A percentile compares a stretch with the other conserved stretches of the same genome.
Evolutionary conservation across 2,329 filamentous ascomycete genomes (phyloP).

Genomic region (Ophiosphaerella herpotricha): DNA sequence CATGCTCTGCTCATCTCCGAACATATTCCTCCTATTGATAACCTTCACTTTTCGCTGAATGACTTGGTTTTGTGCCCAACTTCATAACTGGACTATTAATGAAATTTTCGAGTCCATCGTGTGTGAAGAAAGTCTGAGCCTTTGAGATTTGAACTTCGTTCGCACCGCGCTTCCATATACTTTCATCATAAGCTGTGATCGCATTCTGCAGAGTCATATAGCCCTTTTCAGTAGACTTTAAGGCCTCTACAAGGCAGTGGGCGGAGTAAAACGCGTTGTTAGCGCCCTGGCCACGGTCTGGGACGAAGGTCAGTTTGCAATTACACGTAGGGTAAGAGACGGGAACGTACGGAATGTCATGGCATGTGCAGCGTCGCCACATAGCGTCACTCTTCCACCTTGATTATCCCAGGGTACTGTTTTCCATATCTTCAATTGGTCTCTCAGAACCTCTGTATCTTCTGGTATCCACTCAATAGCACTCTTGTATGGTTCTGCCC

Average conservation of each 20-base stretch:
- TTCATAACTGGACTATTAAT: slow-evolving; percentile 36
- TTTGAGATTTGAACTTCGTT: slow-evolving; percentile 42
- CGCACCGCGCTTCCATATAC: slow-evolving; percentile 31
- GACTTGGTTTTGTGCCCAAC: slow-evolving; percentile 35
- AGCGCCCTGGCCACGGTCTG: slow-evolving; percentile 45
- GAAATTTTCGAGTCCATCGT: slow-evolving; percentile 37
- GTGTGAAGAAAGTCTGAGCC: slow-evolving; percentile 37
- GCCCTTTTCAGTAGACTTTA: slow-evolving; percentile 21
- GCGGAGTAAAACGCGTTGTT: slow-evolving; percentile 46
- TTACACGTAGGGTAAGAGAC: not conserved
- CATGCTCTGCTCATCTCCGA: not conserved
- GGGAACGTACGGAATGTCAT: slow-evolving; percentile 44
- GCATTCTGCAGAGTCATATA: slow-evolving; percentile 16
- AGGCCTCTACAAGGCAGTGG: slow-evolving; percentile 30
- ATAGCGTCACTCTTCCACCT: slow-evolving; percentile 40
- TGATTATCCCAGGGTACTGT: slow-evolving; percentile 41
- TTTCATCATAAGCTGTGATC: slow-evolving; percentile 32
- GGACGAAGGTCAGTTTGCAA: not conserved
- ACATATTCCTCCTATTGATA: slow-evolving; percentile 14
- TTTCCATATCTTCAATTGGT: slow-evolving; percentile 44
- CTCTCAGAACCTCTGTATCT: slow-evolving; percentile 31
- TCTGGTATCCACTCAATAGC: slow-evolving; percentile 41
- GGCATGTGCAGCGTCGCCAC: slow-evolving; percentile 47
- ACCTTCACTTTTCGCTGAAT: slow-evolving; percentile 34
- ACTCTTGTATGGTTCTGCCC: slow-evolving; percentile 42